Evolutionary conservation across 2,329 filamentous ascomycete genomes (phyloP).

Genomic region (Hysterium pulicare): DNA sequence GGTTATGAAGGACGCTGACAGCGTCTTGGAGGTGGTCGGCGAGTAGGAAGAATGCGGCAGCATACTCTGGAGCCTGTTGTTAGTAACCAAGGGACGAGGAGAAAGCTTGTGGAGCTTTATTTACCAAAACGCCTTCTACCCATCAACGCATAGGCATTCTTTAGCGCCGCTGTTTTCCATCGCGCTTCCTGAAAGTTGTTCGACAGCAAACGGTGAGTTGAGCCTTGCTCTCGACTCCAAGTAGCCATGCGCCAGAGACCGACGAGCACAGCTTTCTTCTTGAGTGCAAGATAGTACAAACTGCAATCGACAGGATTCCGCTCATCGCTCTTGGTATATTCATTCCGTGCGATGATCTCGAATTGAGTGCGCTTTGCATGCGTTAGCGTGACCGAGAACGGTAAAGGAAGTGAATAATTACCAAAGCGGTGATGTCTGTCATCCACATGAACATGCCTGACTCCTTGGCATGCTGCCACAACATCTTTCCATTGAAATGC

Average conservation of each 20-base stretch:
- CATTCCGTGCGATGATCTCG: constrained; percentile 85
- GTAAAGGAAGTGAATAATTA: constrained; percentile 45
- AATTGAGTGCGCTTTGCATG: constrained; percentile 66
- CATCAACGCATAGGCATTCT: constrained; percentile 94
- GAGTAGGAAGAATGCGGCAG: constrained; percentile 91
- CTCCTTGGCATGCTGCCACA: constrained; percentile 82
- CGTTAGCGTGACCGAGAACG: constrained; percentile 5
- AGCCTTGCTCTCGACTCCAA: constrained; percentile 81
- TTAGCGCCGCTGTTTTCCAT: constrained; percentile 85
- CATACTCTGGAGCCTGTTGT: constrained; percentile 67
- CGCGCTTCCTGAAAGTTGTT: constrained; percentile 86
- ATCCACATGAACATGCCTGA: constrained; percentile 96
- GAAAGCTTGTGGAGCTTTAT: too few species aligned
- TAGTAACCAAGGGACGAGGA: too few species aligned
- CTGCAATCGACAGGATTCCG: constrained; percentile 91
- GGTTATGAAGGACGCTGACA: constrained; percentile 79
- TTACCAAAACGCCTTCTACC: constrained; percentile 82
- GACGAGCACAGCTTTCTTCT: constrained; percentile 85
- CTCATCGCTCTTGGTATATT: constrained; percentile 83
- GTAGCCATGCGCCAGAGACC: constrained; percentile 92
- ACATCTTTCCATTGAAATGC: constrained; percentile 74
- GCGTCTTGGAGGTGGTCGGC: constrained; percentile 83
- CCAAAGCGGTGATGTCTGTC: constrained; percentile 69
- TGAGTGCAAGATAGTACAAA: constrained; percentile 84
- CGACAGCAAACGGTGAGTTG: constrained; percentile 75